Evolutionary conservation across 345 rosid genomes (phyloP).

Genomic region (Eucalyptus caleyi): DNA sequence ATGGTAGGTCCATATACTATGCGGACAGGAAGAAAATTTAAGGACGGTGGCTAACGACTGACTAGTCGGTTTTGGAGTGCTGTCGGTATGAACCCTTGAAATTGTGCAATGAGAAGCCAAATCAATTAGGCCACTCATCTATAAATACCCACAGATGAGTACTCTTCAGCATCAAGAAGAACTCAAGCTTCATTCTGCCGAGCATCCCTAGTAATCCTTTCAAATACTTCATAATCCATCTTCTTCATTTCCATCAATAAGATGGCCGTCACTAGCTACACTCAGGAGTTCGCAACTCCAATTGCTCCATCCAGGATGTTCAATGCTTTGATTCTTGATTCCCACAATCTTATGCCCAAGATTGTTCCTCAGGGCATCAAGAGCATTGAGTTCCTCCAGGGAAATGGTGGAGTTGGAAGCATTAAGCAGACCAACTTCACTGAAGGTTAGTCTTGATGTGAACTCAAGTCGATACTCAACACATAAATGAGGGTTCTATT

Average conservation of each 20-base stretch:
- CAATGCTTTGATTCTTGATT: not conserved
- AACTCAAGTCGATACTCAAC: not conserved
- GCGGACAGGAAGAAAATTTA: not conserved
- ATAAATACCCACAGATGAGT: not conserved
- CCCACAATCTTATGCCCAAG: not conserved
- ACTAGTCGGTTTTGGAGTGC: not conserved
- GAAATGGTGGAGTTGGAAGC: conserved; percentile 29
- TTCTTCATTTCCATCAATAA: not conserved
- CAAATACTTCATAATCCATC: not conserved
- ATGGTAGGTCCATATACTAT: not conserved
- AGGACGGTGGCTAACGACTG: not conserved
- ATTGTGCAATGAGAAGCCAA: not conserved
- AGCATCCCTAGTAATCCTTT: not conserved
- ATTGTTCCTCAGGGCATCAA: conserved; percentile 11
- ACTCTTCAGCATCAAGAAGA: not conserved
- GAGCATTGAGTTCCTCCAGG: conserved; percentile 6
- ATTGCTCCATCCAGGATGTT: not conserved
- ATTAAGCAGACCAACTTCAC: conserved; percentile 5
- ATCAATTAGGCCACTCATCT: not conserved
- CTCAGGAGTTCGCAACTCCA: not conserved
- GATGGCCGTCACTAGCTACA: not conserved
- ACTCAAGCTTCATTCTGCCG: not conserved
- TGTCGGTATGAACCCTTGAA: not conserved
- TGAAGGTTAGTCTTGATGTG: not conserved
- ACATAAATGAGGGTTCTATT: not conserved